Evolutionary conservation across 179 eudicot species (phyloP).

Genomic region (Amaranthus tricolor): DNA sequence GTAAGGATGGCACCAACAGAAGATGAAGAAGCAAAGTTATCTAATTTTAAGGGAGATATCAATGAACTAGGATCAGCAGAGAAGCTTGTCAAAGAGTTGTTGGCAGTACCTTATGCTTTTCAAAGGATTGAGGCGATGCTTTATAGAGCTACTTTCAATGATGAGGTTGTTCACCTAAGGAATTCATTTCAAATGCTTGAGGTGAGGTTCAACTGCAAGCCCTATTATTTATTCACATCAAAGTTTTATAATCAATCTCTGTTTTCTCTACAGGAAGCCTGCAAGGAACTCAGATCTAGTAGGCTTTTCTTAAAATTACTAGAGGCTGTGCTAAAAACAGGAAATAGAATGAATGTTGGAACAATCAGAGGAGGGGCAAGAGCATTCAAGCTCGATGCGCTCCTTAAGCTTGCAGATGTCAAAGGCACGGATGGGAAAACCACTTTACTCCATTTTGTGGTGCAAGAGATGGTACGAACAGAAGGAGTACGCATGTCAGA

Average conservation of each 20-base stretch:
- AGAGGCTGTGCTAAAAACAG: constrained; percentile 95
- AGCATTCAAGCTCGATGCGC: constrained; percentile 95
- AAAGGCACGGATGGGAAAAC: constrained; percentile 97
- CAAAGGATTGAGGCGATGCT: constrained; percentile 92
- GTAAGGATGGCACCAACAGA: constrained; percentile 87
- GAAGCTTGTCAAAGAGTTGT: constrained; percentile 58
- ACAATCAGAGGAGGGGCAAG: constrained; percentile 95
- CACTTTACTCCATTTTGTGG: constrained; percentile 89
- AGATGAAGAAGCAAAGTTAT: constrained; percentile 78
- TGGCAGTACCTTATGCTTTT: constrained; percentile 71
- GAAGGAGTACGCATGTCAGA: constrained; percentile 79
- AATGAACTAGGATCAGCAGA: constrained; percentile 81
- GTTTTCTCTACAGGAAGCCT: constrained; percentile 63
- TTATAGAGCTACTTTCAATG: constrained; percentile 82
- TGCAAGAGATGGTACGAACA: constrained; percentile 79
- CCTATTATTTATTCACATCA: background rate
- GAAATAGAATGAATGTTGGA: constrained; percentile 94
- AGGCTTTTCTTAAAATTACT: constrained; percentile 81
- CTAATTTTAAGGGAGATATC: constrained; percentile 57
- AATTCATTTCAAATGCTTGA: constrained; percentile 86
- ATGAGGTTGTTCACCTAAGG: constrained; percentile 72
- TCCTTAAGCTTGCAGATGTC: constrained; percentile 90
- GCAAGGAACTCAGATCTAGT: constrained; percentile 91
- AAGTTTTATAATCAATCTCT: background rate
- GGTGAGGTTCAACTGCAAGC: constrained; percentile 42